Evolutionary conservation across 768 basidiomycete genomes (phyloP).

Genomic region (Suillus discolor): DNA sequence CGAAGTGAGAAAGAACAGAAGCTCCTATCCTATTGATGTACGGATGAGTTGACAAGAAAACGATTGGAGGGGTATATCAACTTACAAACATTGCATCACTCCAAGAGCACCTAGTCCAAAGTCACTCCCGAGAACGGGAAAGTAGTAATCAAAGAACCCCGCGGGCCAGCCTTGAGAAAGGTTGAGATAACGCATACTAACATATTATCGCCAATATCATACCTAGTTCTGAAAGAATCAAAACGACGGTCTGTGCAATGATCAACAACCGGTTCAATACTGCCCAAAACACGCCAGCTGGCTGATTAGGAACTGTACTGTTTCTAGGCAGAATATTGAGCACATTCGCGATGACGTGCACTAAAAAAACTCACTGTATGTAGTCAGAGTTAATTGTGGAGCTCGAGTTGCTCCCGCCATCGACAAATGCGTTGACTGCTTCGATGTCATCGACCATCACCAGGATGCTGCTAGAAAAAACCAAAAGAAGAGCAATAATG

Average conservation of each 20-base stretch:
- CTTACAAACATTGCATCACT: constrained; percentile 82
- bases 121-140: constrained; percentile 84
- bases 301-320: constrained; percentile 91
- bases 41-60: constrained; percentile 1
- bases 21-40: constrained; percentile 55
- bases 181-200: neutral
- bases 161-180: constrained; percentile 60
- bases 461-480: constrained; percentile 75
- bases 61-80: constrained; percentile 10
- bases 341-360: neutral
- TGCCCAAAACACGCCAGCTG: constrained; percentile 92
- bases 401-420: constrained; percentile 38
- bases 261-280: constrained; percentile 85
- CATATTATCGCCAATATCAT: constrained; percentile 23
- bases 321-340: constrained; percentile 39
- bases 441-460: constrained; percentile 76
- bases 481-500: constrained; percentile 76
- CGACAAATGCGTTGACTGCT: constrained; percentile 66
- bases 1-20: constrained; percentile 73
- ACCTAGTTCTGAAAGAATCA: constrained; percentile 53
- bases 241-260: constrained; percentile 75
- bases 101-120: constrained; percentile 91
- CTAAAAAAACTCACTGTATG: constrained; percentile 59
- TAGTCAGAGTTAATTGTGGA: constrained; percentile 71
- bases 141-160: constrained; percentile 80